These are phyloP conservation scores for Gynandropsis gynandra DNA, from an alignment of 345 rosid species.

Conservation along the genomic window DNA sequence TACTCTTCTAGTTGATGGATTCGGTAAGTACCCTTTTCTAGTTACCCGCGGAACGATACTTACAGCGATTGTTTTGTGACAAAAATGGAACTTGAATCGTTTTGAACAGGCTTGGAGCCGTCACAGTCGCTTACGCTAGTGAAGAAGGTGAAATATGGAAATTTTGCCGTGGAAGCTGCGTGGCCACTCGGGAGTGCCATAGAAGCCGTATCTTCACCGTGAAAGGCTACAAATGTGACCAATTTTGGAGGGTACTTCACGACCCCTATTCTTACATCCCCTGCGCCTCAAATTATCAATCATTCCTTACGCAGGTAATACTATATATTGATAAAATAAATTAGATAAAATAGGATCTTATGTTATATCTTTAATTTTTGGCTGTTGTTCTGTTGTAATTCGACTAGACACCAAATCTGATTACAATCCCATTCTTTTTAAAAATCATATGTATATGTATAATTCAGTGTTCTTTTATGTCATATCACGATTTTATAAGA, in stretches of 20 bases:
- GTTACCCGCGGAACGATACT: neutral
- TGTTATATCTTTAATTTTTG: no score
- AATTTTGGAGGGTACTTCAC: conserved; percentile 19
- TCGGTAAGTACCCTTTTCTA: conserved; percentile 41
- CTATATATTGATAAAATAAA: no score
- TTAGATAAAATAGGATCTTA: no score
- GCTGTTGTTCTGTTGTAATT: no score
- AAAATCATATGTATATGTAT: no score
- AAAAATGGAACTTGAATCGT: neutral
- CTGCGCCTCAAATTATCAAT: conserved; percentile 12
- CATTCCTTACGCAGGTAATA: no score
- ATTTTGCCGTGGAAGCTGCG: conserved; percentile 78
- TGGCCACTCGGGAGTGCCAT: conserved; percentile 99
- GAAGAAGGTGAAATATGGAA: conserved; percentile 64
- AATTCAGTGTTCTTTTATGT: no score
- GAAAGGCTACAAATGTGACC: neutral
- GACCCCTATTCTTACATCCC: conserved; percentile 11
- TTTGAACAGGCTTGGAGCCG: conserved; percentile 54
- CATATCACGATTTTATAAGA: no score
- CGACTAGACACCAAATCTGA: no score
- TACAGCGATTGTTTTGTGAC: neutral
- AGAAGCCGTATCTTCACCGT: conserved; percentile 64
- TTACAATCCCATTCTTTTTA: no score
- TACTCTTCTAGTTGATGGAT: conserved; percentile 76
- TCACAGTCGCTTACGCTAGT: conserved; percentile 76